These are phyloP conservation scores for Naganishia cerealis DNA, from an alignment of 1,284 basidiomycete species.

Conservation along the genomic window DNA sequence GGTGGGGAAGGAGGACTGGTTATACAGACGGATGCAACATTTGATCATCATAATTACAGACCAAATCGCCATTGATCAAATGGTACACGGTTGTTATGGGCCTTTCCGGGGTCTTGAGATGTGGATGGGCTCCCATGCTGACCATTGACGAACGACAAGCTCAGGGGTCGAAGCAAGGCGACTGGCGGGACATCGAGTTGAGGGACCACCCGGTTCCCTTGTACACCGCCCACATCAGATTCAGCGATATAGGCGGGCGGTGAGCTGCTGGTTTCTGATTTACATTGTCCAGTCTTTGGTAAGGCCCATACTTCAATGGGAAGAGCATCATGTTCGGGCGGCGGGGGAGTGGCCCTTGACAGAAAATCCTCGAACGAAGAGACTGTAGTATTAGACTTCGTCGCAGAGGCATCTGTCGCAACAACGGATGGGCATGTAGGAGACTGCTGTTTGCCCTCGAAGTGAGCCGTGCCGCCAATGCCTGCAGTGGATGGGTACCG, in stretches of 20 bases:
- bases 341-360: neutral
- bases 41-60: neutral
- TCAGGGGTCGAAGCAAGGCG: neutral
- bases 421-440: neutral
- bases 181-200: neutral
- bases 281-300: neutral
- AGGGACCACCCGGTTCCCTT: neutral
- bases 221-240: neutral
- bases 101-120: neutral
- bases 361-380: neutral
- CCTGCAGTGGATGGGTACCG: too few species aligned
- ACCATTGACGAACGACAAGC: neutral
- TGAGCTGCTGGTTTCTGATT: neutral
- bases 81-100: neutral
- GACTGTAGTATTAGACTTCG: neutral
- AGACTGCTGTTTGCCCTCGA: neutral
- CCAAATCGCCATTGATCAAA: constrained; percentile 25
- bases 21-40: neutral
- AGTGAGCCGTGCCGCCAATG: neutral
- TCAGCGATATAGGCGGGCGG: neutral
- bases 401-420: neutral
- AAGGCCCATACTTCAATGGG: neutral
- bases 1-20: neutral
- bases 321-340: neutral
- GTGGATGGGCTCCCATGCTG: neutral